Conservation (phyloP, 345 rosid genomes). For the Geranium brycei region DNA sequence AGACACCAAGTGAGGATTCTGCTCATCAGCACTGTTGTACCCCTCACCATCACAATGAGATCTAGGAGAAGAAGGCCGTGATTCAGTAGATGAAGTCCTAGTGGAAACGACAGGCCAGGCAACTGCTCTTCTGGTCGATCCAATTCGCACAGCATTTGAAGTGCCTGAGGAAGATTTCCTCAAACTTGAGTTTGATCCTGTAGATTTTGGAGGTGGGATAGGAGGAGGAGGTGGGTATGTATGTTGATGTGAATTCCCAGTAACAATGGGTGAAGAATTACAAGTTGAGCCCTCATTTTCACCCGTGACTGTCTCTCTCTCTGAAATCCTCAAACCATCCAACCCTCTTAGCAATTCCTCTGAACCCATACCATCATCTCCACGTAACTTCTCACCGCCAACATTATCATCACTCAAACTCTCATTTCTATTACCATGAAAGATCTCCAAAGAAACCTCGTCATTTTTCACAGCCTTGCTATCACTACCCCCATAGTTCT, state of each 20-base stretch:
- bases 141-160: constrained; percentile 43
- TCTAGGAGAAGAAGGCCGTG: constrained; percentile 95
- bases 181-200: constrained; percentile 28
- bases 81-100: constrained; percentile 71
- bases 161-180: constrained; percentile 40
- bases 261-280: constrained; percentile 22
- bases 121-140: constrained; percentile 52
- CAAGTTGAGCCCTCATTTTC: constrained; percentile 45
- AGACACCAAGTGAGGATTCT: constrained; percentile 53
- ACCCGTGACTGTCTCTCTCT: constrained; percentile 14
- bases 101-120: constrained; percentile 67
- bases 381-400: constrained; percentile 19
- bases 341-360: constrained; percentile 23
- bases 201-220: constrained; percentile 72
- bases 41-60: constrained; percentile 86
- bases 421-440: constrained; percentile 19
- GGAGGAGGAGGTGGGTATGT: constrained; percentile 62
- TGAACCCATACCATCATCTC: constrained; percentile 25
- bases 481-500: constrained; percentile 30
- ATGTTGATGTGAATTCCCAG: constrained; percentile 23
- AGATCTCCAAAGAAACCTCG: constrained; percentile 23
- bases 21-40: constrained; percentile 97
- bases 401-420: constrained; percentile 27
- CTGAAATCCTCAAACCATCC: constrained; percentile 30
- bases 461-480: constrained; percentile 29